Conservation (phyloP, 75 land plant genomes). For the Azolla pinnata region DNA sequence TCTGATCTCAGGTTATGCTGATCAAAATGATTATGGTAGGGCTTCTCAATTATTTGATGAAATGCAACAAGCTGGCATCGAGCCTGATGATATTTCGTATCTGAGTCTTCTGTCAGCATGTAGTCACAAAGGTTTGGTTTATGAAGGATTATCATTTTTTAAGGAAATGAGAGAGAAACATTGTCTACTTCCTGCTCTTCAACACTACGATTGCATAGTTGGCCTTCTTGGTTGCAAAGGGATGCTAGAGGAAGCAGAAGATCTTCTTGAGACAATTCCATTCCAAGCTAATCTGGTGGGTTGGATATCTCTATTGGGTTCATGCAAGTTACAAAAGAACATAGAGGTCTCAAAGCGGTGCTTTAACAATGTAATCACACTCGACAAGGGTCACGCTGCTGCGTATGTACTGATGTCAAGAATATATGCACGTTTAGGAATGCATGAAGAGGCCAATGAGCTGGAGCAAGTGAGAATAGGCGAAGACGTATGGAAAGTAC, state of each 20-base stretch:
- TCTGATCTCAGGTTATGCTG: conserved; percentile 11
- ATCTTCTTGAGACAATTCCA: conserved; percentile 28
- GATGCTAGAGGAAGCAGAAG: conserved; percentile 31
- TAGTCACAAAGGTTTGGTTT: conserved; percentile 42
- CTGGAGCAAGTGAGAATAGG: conserved; percentile 18
- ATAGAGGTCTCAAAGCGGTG: conserved; percentile 25
- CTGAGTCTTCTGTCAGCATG: conserved; percentile 56
- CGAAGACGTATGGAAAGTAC: not conserved
- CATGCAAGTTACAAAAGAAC: conserved; percentile 36
- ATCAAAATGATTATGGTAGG: conserved; percentile 8
- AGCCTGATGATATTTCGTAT: conserved; percentile 53
- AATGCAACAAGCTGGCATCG: conserved; percentile 30
- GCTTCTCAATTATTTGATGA: conserved; percentile 28
- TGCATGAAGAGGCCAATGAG: conserved; percentile 26
- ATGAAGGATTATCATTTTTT: conserved; percentile 37
- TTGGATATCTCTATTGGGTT: conserved; percentile 32
- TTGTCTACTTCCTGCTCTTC: conserved; percentile 26
- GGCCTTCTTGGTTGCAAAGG: conserved; percentile 58
- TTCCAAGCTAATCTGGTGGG: conserved; percentile 13
- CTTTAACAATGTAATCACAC: conserved; percentile 14
- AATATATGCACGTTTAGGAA: conserved; percentile 24
- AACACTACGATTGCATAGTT: conserved; percentile 54
- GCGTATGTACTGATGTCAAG: conserved; percentile 35
- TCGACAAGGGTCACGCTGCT: conserved; percentile 27
- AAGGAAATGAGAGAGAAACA: conserved; percentile 28